A percentile compares a stretch with the other conserved stretches of the same genome.
phyloP scores from a whole-genome alignment of 2,329 filamentous ascomycete species.

The Trichophyton simii region DNA sequence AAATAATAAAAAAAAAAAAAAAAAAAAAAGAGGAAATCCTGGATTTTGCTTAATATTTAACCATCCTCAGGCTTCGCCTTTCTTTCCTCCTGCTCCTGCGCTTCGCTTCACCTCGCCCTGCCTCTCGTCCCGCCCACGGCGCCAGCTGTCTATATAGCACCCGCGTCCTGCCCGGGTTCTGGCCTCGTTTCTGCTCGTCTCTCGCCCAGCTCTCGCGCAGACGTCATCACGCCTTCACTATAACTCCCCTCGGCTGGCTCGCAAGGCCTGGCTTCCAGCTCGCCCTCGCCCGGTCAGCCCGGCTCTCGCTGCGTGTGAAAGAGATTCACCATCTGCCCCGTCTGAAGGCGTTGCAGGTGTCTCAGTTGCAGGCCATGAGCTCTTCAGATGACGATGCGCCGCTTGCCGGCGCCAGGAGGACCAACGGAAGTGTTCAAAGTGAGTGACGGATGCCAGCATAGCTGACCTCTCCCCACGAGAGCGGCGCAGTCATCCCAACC shows the following conservation, averaged over 20 bases:
- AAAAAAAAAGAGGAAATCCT: background rate
- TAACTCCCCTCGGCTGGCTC: constrained; percentile 9
- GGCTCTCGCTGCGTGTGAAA: constrained; percentile 6
- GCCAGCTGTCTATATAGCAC: background rate
- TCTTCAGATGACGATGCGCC: constrained; percentile 75
- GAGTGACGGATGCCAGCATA: constrained; percentile 1
- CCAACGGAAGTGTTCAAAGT: constrained; percentile 39
- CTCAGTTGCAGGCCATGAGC: constrained; percentile 35
- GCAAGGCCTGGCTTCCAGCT: background rate
- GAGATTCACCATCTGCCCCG: constrained; percentile 8
- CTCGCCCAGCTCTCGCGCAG: constrained; percentile 3
- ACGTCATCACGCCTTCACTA: constrained; percentile 5
- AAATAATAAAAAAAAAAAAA: background rate
- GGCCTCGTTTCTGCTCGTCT: constrained; percentile 10
- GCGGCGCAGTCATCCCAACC: background rate
- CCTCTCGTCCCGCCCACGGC: background rate
- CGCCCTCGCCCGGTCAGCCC: background rate
- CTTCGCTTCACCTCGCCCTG: constrained; percentile 9
- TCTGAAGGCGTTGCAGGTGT: constrained; percentile 9
- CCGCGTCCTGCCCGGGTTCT: background rate
- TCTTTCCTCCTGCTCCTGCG: constrained; percentile 16
- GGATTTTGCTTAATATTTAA: background rate
- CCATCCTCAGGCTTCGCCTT: constrained; percentile 9
- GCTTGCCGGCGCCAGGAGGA: constrained; percentile 46
- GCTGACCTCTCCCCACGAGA: background rate